Evolutionary conservation across 148 eudicot species (phyloP).

Genomic region (Vaccinium myrtillus): DNA sequence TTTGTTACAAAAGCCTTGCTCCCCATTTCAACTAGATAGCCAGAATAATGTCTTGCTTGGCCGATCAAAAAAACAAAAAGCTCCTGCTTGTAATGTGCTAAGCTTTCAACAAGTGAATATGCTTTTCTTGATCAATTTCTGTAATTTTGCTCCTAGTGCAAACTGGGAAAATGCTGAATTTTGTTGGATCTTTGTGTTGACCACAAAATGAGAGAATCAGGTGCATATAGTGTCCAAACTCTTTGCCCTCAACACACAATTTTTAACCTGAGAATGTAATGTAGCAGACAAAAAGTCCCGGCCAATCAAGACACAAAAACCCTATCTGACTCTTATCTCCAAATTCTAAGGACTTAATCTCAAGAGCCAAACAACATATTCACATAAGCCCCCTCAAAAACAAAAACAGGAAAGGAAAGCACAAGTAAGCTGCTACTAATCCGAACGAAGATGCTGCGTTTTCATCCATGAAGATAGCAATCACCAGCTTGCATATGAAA

Average conservation of each 20-base stretch:
- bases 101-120: no score
- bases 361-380: conserved; percentile 31
- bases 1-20: no score
- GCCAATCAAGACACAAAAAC: background rate
- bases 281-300: background rate
- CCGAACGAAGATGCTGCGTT: background rate
- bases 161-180: background rate
- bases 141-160: no score
- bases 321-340: conserved; percentile 8
- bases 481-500: conserved; percentile 64
- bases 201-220: background rate
- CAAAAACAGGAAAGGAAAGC: conserved; percentile 6
- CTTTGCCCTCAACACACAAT: background rate
- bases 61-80: no score
- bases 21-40: no score
- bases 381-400: conserved; percentile 30
- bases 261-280: background rate
- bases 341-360: background rate
- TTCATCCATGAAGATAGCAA: conserved; percentile 60
- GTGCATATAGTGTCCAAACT: background rate
- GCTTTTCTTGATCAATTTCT: no score
- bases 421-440: conserved; percentile 12
- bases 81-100: no score
- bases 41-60: no score
- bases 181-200: background rate